Percentiles rank a stretch among this genome's conserved stretches.
Evolutionary conservation across 306 rosid species (phyloP).

Genomic region (Lathyrus aphaca): DNA sequence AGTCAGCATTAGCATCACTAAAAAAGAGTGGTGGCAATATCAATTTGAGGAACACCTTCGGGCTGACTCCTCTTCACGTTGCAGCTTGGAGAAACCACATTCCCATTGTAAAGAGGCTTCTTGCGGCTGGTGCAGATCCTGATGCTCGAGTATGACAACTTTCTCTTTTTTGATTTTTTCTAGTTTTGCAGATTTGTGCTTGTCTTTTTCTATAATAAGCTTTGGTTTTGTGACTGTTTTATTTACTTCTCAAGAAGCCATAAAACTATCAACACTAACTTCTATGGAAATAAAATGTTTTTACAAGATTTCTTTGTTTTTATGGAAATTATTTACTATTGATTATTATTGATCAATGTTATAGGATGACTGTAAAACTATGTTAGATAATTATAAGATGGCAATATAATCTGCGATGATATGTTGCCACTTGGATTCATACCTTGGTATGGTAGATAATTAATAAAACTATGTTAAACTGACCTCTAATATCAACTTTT

Average conservation of each 20-base stretch:
- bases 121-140: slow-evolving; percentile 92
- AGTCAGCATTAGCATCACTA: slow-evolving; percentile 59
- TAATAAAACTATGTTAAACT: slow-evolving; percentile 14
- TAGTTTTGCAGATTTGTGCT: slow-evolving; percentile 8
- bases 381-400: no score
- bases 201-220: slow-evolving; percentile 30
- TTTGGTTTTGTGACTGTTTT: slow-evolving; percentile 19
- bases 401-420: not conserved
- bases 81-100: slow-evolving; percentile 94
- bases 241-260: not conserved
- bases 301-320: slow-evolving; percentile 14
- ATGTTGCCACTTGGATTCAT: slow-evolving; percentile 24
- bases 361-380: not conserved
- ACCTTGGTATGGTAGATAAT: slow-evolving; percentile 15
- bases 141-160: slow-evolving; percentile 78
- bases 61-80: slow-evolving; percentile 90
- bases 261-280: not conserved
- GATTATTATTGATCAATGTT: slow-evolving; percentile 20
- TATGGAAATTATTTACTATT: slow-evolving; percentile 27
- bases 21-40: slow-evolving; percentile 85
- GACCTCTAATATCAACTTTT: slow-evolving; percentile 10
- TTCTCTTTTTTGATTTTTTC: slow-evolving; percentile 28
- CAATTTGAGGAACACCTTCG: slow-evolving; percentile 70
- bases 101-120: slow-evolving; percentile 89
- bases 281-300: slow-evolving; percentile 29